These are phyloP conservation scores for Tetrahymena malaccensis DNA, from an alignment of 73 alveolate species.

Conservation along the genomic window DNA sequence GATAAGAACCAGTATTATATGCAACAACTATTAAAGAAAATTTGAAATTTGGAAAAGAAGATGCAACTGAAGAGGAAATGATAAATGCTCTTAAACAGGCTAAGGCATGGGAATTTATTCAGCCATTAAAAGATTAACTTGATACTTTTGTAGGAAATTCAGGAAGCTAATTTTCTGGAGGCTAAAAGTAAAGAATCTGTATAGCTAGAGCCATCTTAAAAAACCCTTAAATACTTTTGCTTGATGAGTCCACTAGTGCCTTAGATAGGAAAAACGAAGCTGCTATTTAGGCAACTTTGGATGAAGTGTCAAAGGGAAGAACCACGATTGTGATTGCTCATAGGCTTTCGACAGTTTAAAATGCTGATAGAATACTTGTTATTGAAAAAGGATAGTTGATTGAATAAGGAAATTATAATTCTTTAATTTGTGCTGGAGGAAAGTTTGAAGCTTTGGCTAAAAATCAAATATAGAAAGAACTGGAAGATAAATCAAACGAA, in stretches of 20 bases:
- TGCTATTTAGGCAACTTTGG: slow-evolving; percentile 36
- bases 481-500: neutral
- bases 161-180: slow-evolving; percentile 83
- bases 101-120: slow-evolving; percentile 47
- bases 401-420: slow-evolving; percentile 66
- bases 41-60: slow-evolving; percentile 67
- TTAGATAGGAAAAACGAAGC: slow-evolving; percentile 58
- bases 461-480: neutral
- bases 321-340: slow-evolving; percentile 68
- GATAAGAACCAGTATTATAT: slow-evolving; percentile 76
- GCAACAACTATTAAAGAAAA: slow-evolving; percentile 73
- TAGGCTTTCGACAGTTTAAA: slow-evolving; percentile 58
- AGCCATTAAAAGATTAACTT: slow-evolving; percentile 27
- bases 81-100: slow-evolving; percentile 55
- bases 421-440: slow-evolving; percentile 50
- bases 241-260: slow-evolving; percentile 71
- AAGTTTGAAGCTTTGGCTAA: slow-evolving; percentile 36
- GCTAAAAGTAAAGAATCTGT: slow-evolving; percentile 75
- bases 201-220: slow-evolving; percentile 83
- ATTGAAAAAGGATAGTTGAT: slow-evolving; percentile 56
- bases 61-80: slow-evolving; percentile 67
- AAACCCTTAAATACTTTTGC: slow-evolving; percentile 56
- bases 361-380: slow-evolving; percentile 60
- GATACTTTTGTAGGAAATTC: slow-evolving; percentile 62
- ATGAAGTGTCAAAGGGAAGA: slow-evolving; percentile 41